Evolutionary conservation across 768 basidiomycete genomes (phyloP).

Genomic region (Boletales sp.): DNA sequence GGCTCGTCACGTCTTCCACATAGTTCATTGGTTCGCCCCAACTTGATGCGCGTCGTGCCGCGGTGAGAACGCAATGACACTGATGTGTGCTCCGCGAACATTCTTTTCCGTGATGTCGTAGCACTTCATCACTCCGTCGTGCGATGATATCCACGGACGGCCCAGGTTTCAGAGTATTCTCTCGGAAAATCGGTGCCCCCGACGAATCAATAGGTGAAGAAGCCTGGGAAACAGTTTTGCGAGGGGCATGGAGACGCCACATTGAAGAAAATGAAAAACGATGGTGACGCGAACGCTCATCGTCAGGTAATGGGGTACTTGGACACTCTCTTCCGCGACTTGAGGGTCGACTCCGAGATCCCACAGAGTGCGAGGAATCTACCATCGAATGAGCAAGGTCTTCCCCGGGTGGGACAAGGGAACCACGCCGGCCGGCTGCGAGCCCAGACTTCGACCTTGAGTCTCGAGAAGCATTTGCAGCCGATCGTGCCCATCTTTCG

Average conservation of each 20-base stretch:
- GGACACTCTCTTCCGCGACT: conserved; percentile 21
- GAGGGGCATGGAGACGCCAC: conserved; percentile 20
- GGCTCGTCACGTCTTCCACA: conserved; percentile 39
- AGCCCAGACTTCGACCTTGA: conserved; percentile 10
- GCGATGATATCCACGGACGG: conserved; percentile 20
- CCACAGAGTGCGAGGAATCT: conserved; percentile 18
- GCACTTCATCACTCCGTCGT: conserved; percentile 46
- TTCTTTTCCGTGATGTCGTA: conserved; percentile 29
- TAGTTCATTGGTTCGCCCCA: conserved; percentile 52
- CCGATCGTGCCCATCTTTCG: conserved; percentile 31
- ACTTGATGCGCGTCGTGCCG: conserved; percentile 59
- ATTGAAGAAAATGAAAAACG: conserved; percentile 32
- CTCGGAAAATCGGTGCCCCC: conserved; percentile 27
- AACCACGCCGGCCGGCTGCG: conserved; percentile 23
- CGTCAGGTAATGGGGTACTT: conserved; percentile 19
- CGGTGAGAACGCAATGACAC: conserved; percentile 31
- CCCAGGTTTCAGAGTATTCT: conserved; percentile 13
- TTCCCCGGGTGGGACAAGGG: conserved; percentile 24
- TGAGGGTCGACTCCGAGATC: conserved; percentile 25
- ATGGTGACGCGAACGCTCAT: conserved; percentile 19
- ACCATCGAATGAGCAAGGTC: conserved; percentile 3
- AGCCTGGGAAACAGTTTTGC: conserved; percentile 22
- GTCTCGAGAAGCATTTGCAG: conserved; percentile 21
- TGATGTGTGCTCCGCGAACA: conserved; percentile 24
- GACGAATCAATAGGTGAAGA: conserved; percentile 31